These are phyloP conservation scores for Lachnellula willkommii DNA, from an alignment of 2,329 filamentous ascomycete genomes.

Conservation along the genomic window DNA sequence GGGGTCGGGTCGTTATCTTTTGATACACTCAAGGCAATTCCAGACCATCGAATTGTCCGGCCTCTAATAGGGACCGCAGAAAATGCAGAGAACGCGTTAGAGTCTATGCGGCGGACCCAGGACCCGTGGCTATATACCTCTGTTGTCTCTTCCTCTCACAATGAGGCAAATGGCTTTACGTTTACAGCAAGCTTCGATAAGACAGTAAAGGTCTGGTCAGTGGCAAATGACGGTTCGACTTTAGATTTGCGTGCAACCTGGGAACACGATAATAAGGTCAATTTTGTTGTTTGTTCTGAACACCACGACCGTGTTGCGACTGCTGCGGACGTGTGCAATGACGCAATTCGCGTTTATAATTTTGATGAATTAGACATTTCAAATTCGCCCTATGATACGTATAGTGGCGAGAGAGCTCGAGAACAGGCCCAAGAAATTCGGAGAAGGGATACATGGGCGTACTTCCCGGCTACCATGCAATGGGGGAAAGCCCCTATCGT, in stretches of 20 bases:
- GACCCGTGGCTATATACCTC: conserved; percentile 61
- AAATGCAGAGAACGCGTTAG: conserved; percentile 49
- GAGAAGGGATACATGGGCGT: conserved; percentile 47
- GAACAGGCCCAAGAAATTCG: conserved; percentile 21
- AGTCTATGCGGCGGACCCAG: conserved; percentile 53
- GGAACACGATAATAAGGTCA: conserved; percentile 53
- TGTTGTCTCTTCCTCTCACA: conserved; percentile 57
- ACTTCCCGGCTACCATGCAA: conserved; percentile 58
- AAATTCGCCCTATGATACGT: conserved; percentile 23
- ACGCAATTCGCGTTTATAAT: conserved; percentile 54
- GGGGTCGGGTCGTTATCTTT: conserved; percentile 46
- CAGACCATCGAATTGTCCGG: conserved; percentile 53
- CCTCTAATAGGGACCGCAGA: conserved; percentile 39
- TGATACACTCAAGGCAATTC: conserved; percentile 45
- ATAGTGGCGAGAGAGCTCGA: conserved; percentile 24
- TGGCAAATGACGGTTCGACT: conserved; percentile 33
- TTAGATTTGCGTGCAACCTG: conserved; percentile 48
- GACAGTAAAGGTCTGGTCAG: conserved; percentile 55
- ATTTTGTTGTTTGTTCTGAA: conserved; percentile 53
- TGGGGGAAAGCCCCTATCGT: conserved; percentile 48
- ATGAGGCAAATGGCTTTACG: conserved; percentile 38
- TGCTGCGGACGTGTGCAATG: conserved; percentile 48
- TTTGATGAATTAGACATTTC: conserved; percentile 36
- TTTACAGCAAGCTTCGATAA: conserved; percentile 59
- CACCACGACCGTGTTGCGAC: conserved; percentile 49